A percentile compares a stretch with the other conserved stretches of the same genome.
Conservation (phyloP, 1,284 basidiomycete genomes). For the Leccinum pachyderme region DNA sequence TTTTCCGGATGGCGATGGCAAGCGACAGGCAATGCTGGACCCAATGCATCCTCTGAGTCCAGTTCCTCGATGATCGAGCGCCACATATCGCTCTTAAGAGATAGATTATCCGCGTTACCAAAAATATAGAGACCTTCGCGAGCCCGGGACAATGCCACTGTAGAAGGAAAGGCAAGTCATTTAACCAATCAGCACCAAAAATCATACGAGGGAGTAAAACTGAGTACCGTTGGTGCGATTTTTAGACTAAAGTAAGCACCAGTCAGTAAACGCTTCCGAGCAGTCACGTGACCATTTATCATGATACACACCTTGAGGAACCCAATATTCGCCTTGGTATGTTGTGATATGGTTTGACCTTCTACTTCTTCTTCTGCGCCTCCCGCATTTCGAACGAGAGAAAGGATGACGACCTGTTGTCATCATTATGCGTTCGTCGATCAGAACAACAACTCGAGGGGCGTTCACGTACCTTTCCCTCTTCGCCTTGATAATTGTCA, state of each 20-base stretch:
- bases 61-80: conserved; percentile 53
- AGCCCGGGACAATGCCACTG: conserved; percentile 75
- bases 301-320: conserved; percentile 48
- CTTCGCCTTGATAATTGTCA: conserved; percentile 76
- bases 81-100: conserved; percentile 59
- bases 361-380: conserved; percentile 35
- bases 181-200: neutral
- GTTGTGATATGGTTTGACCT: conserved; percentile 19
- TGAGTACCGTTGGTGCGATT: conserved; percentile 55
- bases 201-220: neutral
- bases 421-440: conserved; percentile 1
- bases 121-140: conserved; percentile 70
- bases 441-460: neutral
- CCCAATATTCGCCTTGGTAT: conserved; percentile 51
- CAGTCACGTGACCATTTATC: conserved; percentile 31
- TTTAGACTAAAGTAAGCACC: conserved; percentile 40
- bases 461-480: conserved; percentile 43
- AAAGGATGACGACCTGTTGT: conserved; percentile 60
- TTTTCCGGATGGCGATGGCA: conserved; percentile 58
- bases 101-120: conserved; percentile 59
- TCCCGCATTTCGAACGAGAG: conserved; percentile 68
- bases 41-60: conserved; percentile 45
- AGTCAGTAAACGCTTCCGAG: neutral
- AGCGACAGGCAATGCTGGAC: conserved; percentile 49
- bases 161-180: neutral